Base-by-base conservation (phyloP, 352 stramenopile species). In the Pseudoperonospora humuli region DNA sequence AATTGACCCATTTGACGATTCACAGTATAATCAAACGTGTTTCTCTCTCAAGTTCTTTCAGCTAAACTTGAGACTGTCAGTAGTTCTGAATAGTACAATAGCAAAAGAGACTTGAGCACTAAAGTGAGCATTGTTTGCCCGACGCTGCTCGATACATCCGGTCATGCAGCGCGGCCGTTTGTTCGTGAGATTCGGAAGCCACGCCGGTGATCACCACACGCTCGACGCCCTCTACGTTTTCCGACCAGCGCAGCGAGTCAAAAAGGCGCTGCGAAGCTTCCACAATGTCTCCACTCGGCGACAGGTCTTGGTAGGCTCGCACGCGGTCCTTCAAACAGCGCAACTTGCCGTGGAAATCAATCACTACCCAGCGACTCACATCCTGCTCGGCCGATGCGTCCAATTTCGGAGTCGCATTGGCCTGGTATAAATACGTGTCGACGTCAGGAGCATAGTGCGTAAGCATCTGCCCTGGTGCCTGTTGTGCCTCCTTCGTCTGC, bases 361-460 rank as follows among this genome's bases (percentile, higher is more conserved):
- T 57, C 1, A 95, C 45, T 7, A 86, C 84, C 66, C 81, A 93
- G 20, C 45, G 54, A 14, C 62, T 54, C 20, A 86, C 23, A 46
- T 71, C 56, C 5, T 69, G 47, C 0, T 40, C 43, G 8, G 1
- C 19, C 0, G 61, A 43, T 1, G 63, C 37, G 28, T 79, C 50
- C 32, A 81, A 67, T 17, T 38, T 35, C 29, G 80, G 65, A 3
- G 8, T 15, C 3, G 64, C 70, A n/a, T 67, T 48, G 1, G 44
- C 35, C 31, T 86, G 65, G 45, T 84, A 70, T 41, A 96, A 56
- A 57, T 85, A 96, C 26, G 87, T 95, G 55, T 90, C 68, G 21
- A 98, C 80, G 50, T 98, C 81, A 0, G 96, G 96, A 8, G 96
- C 96, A 60, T 99, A 99, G 66, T 99, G 96, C 20, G 90, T 98